These are phyloP conservation scores for carrot (Daucus carota) DNA, from an alignment of 129 eudicot genomes.

Conservation along the genomic window DH1_v3.0 NC_030381.2:53076001-53076500, in stretches of 20 bases:
- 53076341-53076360: neutral
- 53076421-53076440: neutral
- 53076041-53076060: neutral
- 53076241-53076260: neutral
- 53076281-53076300: neutral
- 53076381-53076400: neutral
- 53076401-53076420: neutral
- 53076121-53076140: conserved; percentile 28
- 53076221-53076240: conserved; percentile 10
- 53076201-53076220: conserved; percentile 22
- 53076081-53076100: conserved; percentile 35
- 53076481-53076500: no score
- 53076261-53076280: neutral
- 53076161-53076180: conserved; percentile 41
- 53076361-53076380: neutral
- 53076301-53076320: neutral
- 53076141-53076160: conserved; percentile 25
- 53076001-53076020: neutral
- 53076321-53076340: neutral
- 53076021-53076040: neutral
- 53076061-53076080: conserved; percentile 10
- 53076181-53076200: conserved; percentile 24
- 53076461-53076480: no score
- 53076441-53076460: no score
- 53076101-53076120: conserved; percentile 13